These are phyloP conservation scores for Pestalotiopsis sp. DNA, from an alignment of 2,329 filamentous ascomycete species.

Conservation along the genomic window DNA sequence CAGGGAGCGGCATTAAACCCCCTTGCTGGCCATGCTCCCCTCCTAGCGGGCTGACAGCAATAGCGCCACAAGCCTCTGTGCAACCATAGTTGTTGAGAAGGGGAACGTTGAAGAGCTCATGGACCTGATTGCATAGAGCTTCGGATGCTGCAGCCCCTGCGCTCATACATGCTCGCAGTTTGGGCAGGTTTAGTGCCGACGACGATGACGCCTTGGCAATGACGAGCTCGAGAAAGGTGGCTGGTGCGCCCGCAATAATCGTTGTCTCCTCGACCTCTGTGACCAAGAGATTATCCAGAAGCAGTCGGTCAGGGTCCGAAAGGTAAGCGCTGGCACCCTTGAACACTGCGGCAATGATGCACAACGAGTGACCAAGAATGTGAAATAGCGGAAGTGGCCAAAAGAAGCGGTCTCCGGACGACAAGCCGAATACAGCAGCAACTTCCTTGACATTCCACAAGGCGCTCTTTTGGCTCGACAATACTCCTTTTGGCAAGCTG, in stretches of 20 bases:
- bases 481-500: neutral
- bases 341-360: neutral
- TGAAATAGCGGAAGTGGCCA: slow-evolving; percentile 7
- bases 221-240: slow-evolving; percentile 4
- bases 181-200: neutral
- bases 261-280: neutral
- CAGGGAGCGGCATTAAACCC: neutral
- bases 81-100: slow-evolving; percentile 7
- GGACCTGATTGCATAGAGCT: neutral
- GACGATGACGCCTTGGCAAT: neutral
- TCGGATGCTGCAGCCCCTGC: neutral
- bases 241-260: slow-evolving; percentile 1
- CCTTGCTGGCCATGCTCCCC: neutral
- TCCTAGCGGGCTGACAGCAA: slow-evolving; percentile 1
- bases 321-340: slow-evolving; percentile 6
- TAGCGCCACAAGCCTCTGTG: slow-evolving; percentile 6
- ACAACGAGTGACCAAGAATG: slow-evolving; percentile 5
- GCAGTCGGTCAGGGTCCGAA: neutral
- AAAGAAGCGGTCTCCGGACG: slow-evolving; percentile 2
- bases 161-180: slow-evolving; percentile 4
- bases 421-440: neutral
- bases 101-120: neutral
- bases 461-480: slow-evolving; percentile 3
- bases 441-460: slow-evolving; percentile 4
- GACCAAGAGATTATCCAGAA: neutral